Conservation (phyloP, 2,329 filamentous ascomycete species). For the Calycina herbarum region DNA sequence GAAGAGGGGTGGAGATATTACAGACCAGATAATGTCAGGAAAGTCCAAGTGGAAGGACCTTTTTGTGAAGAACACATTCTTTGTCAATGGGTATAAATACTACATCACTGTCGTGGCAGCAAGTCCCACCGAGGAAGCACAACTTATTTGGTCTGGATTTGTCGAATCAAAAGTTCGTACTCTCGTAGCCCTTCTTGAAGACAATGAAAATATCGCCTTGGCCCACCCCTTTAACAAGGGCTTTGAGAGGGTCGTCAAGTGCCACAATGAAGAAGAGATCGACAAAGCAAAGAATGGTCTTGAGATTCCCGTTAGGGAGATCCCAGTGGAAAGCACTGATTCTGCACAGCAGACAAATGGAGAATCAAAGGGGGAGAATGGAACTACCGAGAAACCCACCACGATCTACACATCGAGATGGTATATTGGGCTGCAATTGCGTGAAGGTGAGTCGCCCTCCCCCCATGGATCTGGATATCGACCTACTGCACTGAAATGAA, state of each 20-base stretch:
- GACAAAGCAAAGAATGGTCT: slow-evolving; percentile 60
- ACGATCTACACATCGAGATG: slow-evolving; percentile 84
- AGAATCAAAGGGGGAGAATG: slow-evolving; percentile 41
- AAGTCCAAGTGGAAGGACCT: slow-evolving; percentile 82
- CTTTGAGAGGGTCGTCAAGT: slow-evolving; percentile 79
- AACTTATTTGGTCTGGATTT: slow-evolving; percentile 85
- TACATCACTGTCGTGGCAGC: slow-evolving; percentile 87
- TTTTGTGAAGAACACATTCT: slow-evolving; percentile 89
- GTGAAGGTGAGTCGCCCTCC: slow-evolving; percentile 58
- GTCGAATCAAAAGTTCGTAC: slow-evolving; percentile 92
- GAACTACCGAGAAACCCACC: slow-evolving; percentile 38
- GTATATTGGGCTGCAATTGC: slow-evolving; percentile 86
- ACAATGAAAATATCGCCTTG: slow-evolving; percentile 74
- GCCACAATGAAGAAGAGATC: slow-evolving; percentile 59
- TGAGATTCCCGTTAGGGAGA: slow-evolving; percentile 52
- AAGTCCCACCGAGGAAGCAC: slow-evolving; percentile 78
- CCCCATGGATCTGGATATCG: background rate
- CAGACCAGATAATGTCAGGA: slow-evolving; percentile 75
- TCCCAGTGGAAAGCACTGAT: slow-evolving; percentile 35
- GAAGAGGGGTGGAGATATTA: slow-evolving; percentile 72
- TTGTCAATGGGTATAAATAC: slow-evolving; percentile 90
- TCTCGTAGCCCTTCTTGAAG: slow-evolving; percentile 79
- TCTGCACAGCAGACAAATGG: slow-evolving; percentile 46
- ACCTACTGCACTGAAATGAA: slow-evolving; percentile 18
- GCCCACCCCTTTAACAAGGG: slow-evolving; percentile 93